phyloP scores from a whole-genome alignment of 2,329 filamentous ascomycete species.

The Beauveria bassiana region DNA sequence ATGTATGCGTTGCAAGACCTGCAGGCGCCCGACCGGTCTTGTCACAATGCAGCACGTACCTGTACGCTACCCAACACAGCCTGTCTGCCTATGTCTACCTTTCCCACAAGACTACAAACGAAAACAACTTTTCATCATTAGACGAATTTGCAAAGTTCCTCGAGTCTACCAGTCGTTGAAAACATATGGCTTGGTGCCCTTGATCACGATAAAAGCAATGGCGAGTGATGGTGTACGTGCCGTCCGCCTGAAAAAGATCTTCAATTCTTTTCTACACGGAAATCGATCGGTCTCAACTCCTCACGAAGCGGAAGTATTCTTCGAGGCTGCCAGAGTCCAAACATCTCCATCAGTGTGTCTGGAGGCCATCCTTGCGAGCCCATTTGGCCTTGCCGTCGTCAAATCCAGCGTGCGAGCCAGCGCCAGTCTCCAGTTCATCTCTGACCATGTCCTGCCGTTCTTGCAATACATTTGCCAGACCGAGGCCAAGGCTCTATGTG shows the following conservation, averaged over 20 bases:
- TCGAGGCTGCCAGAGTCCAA: constrained; percentile 18
- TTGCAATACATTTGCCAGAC: constrained; percentile 33
- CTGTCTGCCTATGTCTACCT: background rate
- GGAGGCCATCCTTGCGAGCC: constrained; percentile 20
- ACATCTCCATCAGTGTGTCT: constrained; percentile 18
- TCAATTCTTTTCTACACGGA: constrained; percentile 14
- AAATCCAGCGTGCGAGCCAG: constrained; percentile 20
- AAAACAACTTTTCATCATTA: background rate
- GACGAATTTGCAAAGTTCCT: background rate
- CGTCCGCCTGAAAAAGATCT: constrained; percentile 13
- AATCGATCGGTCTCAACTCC: constrained; percentile 3
- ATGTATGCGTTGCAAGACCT: background rate
- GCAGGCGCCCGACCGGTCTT: background rate
- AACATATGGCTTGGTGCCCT: background rate
- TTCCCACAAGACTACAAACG: background rate
- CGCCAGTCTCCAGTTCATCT: constrained; percentile 22
- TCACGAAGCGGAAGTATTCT: constrained; percentile 20
- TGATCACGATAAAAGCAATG: background rate
- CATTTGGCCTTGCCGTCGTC: constrained; percentile 17
- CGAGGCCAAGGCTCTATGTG: constrained; percentile 38
- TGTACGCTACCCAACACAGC: background rate
- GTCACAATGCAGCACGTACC: background rate
- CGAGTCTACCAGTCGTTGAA: background rate
- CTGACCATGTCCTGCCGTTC: constrained; percentile 25
- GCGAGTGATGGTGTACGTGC: background rate